A percentile compares a stretch with the other conserved stretches of the same genome.
Evolutionary conservation across 768 basidiomycete genomes (phyloP).

Genomic region (Ramaria sp.): DNA sequence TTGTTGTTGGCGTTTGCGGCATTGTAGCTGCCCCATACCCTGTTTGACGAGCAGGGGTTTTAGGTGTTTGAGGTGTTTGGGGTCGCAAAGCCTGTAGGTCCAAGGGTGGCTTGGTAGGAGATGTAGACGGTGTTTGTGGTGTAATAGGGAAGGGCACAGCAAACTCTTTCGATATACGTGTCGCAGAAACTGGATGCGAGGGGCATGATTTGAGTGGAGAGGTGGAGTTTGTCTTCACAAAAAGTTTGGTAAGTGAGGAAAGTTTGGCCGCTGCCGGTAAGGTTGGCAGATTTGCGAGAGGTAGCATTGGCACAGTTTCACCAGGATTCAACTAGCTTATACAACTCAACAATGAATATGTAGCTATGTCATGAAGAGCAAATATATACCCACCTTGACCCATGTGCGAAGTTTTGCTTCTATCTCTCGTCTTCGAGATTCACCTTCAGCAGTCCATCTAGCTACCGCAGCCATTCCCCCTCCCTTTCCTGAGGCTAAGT

Average conservation of each 20-base stretch:
- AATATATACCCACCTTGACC: conserved; percentile 37
- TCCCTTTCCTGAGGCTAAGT: conserved; percentile 69
- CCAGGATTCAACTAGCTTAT: conserved; percentile 39
- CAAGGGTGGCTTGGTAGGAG: background rate
- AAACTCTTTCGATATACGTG: conserved; percentile 25
- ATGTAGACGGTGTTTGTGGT: conserved; percentile 11
- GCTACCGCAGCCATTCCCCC: conserved; percentile 86
- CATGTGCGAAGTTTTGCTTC: conserved; percentile 51
- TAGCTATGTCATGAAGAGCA: background rate
- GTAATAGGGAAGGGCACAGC: conserved; percentile 40
- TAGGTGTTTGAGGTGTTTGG: conserved; percentile 42
- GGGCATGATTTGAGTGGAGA: conserved; percentile 28
- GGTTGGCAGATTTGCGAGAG: conserved; percentile 53
- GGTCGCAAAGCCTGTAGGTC: conserved; percentile 16
- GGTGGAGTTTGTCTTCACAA: conserved; percentile 12
- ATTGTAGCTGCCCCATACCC: conserved; percentile 43
- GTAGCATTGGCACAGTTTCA: conserved; percentile 39
- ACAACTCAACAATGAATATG: conserved; percentile 4
- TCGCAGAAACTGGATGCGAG: conserved; percentile 25
- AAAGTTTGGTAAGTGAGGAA: conserved; percentile 23
- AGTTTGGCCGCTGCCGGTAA: conserved; percentile 42
- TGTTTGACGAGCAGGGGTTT: conserved; percentile 52
- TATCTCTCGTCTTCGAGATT: conserved; percentile 48
- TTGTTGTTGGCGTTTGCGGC: conserved; percentile 52
- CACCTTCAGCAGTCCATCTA: conserved; percentile 68